These are phyloP conservation scores for Wickerhamiella brachini DNA, from an alignment of 805 yeast genomes.

Conservation along the genomic window DNA sequence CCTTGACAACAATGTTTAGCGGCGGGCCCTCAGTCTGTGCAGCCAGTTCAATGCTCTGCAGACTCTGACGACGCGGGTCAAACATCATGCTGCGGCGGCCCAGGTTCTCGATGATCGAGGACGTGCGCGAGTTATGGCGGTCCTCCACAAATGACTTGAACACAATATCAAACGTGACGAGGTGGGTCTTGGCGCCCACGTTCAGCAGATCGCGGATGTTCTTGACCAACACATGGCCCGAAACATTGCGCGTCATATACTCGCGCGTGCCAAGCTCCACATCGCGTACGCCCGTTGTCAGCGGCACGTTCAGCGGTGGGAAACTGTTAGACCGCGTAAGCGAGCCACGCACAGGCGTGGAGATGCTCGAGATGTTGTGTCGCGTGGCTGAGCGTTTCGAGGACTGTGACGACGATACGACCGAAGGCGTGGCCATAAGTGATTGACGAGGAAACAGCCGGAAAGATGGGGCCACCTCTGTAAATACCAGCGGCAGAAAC, in stretches of 20 bases:
- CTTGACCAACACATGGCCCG: constrained; percentile 37
- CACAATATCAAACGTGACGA: constrained; percentile 40
- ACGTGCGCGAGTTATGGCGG: constrained; percentile 23
- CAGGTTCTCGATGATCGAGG: constrained; percentile 34
- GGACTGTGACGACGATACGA: constrained; percentile 15
- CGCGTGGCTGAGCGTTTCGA: constrained; percentile 8
- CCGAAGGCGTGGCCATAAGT: constrained; percentile 43
- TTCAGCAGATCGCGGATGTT: constrained; percentile 51
- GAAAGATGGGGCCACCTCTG: constrained; percentile 41
- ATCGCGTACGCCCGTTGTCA: constrained; percentile 34
- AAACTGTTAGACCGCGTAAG: constrained; percentile 23
- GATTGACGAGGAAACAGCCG: constrained; percentile 37
- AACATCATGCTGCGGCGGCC: constrained; percentile 20
- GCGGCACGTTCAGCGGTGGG: constrained; percentile 21
- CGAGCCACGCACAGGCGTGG: background rate
- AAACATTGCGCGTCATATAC: constrained; percentile 20
- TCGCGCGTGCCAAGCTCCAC: constrained; percentile 31
- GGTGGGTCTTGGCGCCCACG: constrained; percentile 43
- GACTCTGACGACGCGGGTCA: constrained; percentile 5
- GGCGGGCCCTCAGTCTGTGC: constrained; percentile 13
- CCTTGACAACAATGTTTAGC: constrained; percentile 34
- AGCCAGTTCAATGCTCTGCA: constrained; percentile 9
- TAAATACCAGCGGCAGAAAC: constrained; percentile 51
- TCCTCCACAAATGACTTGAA: constrained; percentile 38
- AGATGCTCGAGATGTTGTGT: background rate